These are phyloP conservation scores for Mrakia frigida DNA, from an alignment of 768 basidiomycete genomes.

Conservation along the genomic window DNA sequence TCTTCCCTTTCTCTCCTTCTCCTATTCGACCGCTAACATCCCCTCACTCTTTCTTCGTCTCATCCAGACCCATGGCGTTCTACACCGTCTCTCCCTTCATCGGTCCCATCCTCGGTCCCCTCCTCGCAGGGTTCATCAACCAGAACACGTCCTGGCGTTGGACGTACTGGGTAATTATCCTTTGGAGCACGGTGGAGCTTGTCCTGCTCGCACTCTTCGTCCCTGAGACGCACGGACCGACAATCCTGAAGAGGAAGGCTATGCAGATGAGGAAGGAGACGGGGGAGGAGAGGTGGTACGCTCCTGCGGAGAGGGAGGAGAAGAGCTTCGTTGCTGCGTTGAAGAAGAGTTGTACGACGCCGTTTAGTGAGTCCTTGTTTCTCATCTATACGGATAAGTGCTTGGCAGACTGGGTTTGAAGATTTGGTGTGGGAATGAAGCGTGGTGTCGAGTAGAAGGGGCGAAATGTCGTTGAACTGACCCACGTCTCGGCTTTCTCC, in stretches of 20 bases:
- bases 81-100: slow-evolving; percentile 57
- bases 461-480: neutral
- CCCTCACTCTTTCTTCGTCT: slow-evolving; percentile 26
- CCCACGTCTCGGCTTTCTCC: neutral
- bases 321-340: slow-evolving; percentile 52
- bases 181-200: slow-evolving; percentile 61
- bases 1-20: neutral
- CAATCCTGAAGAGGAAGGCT: slow-evolving; percentile 60
- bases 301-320: slow-evolving; percentile 56
- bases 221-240: slow-evolving; percentile 66
- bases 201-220: slow-evolving; percentile 56
- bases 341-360: slow-evolving; percentile 58
- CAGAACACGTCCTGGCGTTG: slow-evolving; percentile 55
- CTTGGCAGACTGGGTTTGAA: no score
- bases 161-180: slow-evolving; percentile 66
- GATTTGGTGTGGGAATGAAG: no score
- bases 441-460: no score
- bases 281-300: slow-evolving; percentile 54
- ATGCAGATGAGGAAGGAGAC: slow-evolving; percentile 54
- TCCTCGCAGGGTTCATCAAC: slow-evolving; percentile 59
- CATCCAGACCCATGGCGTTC: slow-evolving; percentile 54
- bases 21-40: neutral
- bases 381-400: no score
- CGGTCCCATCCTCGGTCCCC: slow-evolving; percentile 50
- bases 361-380: slow-evolving; percentile 52